Conservation (phyloP, 23 red algal genomes). For the Pyropia haitanensis region DNA sequence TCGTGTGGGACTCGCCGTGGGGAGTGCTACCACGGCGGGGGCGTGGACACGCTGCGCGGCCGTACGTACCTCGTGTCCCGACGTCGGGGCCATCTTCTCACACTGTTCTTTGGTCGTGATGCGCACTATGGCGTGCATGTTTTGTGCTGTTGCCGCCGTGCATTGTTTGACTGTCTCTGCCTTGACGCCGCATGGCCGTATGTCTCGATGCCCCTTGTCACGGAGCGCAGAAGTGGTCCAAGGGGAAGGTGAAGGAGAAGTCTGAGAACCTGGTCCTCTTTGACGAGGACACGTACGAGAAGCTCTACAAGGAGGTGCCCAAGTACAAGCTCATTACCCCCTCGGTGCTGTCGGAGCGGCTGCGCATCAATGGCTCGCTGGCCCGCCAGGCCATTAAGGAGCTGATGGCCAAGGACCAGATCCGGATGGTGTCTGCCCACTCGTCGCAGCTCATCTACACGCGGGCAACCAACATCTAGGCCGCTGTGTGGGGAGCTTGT, state of each 20-base stretch:
- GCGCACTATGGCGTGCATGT: too few species aligned
- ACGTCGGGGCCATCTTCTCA: too few species aligned
- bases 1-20: too few species aligned
- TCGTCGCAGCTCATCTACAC: slow-evolving; percentile 83
- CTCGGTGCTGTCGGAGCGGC: slow-evolving; percentile 84
- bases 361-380: slow-evolving; percentile 95
- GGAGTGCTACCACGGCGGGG: too few species aligned
- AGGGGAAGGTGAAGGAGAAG: slow-evolving; percentile 99
- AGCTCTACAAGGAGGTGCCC: slow-evolving; percentile 85
- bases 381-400: slow-evolving; percentile 92
- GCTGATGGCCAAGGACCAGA: slow-evolving; percentile 88
- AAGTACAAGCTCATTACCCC: slow-evolving; percentile 99
- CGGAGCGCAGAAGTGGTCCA: slow-evolving; percentile 87
- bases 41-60: too few species aligned
- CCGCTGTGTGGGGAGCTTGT: background rate
- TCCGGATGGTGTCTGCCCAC: slow-evolving; percentile 81
- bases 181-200: too few species aligned
- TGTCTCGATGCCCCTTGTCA: too few species aligned
- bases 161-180: too few species aligned
- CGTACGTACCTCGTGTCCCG: too few species aligned
- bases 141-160: too few species aligned
- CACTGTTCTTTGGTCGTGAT: too few species aligned
- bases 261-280: slow-evolving; percentile 88
- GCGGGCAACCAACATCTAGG: slow-evolving; percentile 76
- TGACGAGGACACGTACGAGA: slow-evolving; percentile 94